Evolutionary conservation across 2,329 filamentous ascomycete species (phyloP).

Genomic region (Fusarium virguliforme): DNA sequence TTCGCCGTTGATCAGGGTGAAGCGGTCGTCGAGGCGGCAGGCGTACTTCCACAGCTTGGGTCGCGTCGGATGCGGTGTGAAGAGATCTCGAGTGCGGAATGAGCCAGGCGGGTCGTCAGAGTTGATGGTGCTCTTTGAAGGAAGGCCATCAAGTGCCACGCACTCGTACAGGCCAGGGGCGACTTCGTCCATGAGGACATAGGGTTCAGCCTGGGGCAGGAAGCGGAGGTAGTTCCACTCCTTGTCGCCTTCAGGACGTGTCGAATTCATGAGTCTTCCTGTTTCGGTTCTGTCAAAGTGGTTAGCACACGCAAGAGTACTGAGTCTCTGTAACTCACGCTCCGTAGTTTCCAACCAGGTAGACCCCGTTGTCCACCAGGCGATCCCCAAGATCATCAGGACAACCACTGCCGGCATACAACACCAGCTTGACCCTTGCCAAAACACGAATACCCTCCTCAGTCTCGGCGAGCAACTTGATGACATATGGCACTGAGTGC

Average conservation of each 20-base stretch:
- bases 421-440: slow-evolving; percentile 65
- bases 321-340: slow-evolving; percentile 58
- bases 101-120: slow-evolving; percentile 63
- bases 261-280: slow-evolving; percentile 50
- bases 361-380: slow-evolving; percentile 68
- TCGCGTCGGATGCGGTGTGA: slow-evolving; percentile 60
- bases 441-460: slow-evolving; percentile 68
- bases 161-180: slow-evolving; percentile 56
- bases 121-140: slow-evolving; percentile 55
- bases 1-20: slow-evolving; percentile 65
- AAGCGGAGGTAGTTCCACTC: slow-evolving; percentile 56
- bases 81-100: slow-evolving; percentile 63
- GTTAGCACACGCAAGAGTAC: slow-evolving; percentile 1
- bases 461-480: slow-evolving; percentile 75
- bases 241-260: slow-evolving; percentile 47
- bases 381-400: slow-evolving; percentile 72
- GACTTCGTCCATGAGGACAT: slow-evolving; percentile 52
- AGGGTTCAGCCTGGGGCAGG: slow-evolving; percentile 44
- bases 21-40: slow-evolving; percentile 62
- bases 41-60: slow-evolving; percentile 63
- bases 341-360: slow-evolving; percentile 71
- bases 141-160: slow-evolving; percentile 57
- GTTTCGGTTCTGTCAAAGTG: slow-evolving; percentile 43
- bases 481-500: slow-evolving; percentile 74
- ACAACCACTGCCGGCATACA: slow-evolving; percentile 72